Conservation (phyloP, 2,329 filamentous ascomycete genomes). For the Mycocentrospora acerina region DNA sequence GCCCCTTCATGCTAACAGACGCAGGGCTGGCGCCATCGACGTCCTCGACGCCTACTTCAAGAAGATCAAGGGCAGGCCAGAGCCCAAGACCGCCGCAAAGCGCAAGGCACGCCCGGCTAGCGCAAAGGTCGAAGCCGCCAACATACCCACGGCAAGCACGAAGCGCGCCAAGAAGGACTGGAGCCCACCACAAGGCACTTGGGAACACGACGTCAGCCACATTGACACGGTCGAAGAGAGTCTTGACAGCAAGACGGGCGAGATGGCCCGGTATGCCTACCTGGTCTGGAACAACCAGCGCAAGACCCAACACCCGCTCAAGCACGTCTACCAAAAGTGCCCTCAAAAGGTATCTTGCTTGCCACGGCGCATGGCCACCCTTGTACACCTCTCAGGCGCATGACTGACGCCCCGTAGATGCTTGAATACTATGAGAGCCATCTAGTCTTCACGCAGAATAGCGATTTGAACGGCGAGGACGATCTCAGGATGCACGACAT, state of each 20-base stretch:
- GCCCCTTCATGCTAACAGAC: slow-evolving; percentile 3
- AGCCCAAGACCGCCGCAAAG: slow-evolving; percentile 55
- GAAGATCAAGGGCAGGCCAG: slow-evolving; percentile 63
- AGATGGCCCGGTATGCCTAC: slow-evolving; percentile 64
- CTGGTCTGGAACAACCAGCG: slow-evolving; percentile 72
- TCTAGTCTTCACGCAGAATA: slow-evolving; percentile 34
- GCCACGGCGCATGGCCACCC: too few relatives aligned
- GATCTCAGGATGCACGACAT: slow-evolving; percentile 7
- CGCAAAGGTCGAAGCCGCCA: slow-evolving; percentile 19
- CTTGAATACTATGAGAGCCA: slow-evolving; percentile 55
- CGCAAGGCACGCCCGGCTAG: slow-evolving; percentile 35
- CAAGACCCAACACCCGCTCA: slow-evolving; percentile 72
- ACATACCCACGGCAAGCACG: slow-evolving; percentile 21
- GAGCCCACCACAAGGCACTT: slow-evolving; percentile 70
- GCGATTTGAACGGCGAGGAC: slow-evolving; percentile 15
- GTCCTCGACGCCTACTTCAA: slow-evolving; percentile 66
- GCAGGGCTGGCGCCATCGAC: slow-evolving; percentile 45
- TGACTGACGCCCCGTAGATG: slow-evolving; percentile 30
- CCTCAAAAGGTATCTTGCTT: slow-evolving; percentile 64
- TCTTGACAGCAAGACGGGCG: slow-evolving; percentile 36
- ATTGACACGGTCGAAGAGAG: slow-evolving; percentile 74
- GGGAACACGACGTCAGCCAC: slow-evolving; percentile 71
- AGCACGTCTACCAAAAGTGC: slow-evolving; percentile 71
- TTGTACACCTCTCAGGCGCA: too few relatives aligned
- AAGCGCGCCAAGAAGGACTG: slow-evolving; percentile 52